Percentiles rank a stretch among this genome's conserved stretches.
Conservation (phyloP, 129 eudicot species). For the Centrapalus pauciflorus region DNA sequence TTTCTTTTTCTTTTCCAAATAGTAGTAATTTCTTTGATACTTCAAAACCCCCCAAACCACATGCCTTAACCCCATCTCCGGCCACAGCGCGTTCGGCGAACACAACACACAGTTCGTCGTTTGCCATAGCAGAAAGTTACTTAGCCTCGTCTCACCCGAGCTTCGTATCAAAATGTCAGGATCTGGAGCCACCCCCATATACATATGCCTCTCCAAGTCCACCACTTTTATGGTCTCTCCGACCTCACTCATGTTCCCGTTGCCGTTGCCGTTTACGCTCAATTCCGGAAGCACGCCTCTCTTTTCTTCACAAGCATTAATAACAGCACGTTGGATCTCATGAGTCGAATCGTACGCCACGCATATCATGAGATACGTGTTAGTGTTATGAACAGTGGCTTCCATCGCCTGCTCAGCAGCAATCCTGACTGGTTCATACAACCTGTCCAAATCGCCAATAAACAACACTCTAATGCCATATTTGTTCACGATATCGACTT, state of each 20-base stretch:
- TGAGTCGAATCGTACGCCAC: constrained; percentile 46
- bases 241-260: constrained; percentile 2
- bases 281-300: constrained; percentile 4
- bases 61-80: constrained; percentile 48
- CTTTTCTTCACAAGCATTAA: constrained; percentile 31
- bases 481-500: not conserved
- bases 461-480: constrained; percentile 27
- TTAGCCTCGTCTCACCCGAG: constrained; percentile 53
- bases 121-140: constrained; percentile 61
- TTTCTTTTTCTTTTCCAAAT: constrained; percentile 37
- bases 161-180: constrained; percentile 47
- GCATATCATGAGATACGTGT: constrained; percentile 29
- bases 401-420: constrained; percentile 52
- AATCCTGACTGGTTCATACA: constrained; percentile 31
- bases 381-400: constrained; percentile 32
- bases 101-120: constrained; percentile 34
- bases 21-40: constrained; percentile 25
- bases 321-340: constrained; percentile 47
- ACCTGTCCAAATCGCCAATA: constrained; percentile 36
- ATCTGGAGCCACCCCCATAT: constrained; percentile 36
- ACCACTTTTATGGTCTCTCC: not conserved
- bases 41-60: constrained; percentile 32
- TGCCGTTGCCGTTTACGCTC: not conserved
- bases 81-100: constrained; percentile 53
- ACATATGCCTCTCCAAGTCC: constrained; percentile 42